These are phyloP conservation scores for Nakazawaea wickerhamii DNA, from an alignment of 805 yeast genomes.

Conservation along the genomic window DNA sequence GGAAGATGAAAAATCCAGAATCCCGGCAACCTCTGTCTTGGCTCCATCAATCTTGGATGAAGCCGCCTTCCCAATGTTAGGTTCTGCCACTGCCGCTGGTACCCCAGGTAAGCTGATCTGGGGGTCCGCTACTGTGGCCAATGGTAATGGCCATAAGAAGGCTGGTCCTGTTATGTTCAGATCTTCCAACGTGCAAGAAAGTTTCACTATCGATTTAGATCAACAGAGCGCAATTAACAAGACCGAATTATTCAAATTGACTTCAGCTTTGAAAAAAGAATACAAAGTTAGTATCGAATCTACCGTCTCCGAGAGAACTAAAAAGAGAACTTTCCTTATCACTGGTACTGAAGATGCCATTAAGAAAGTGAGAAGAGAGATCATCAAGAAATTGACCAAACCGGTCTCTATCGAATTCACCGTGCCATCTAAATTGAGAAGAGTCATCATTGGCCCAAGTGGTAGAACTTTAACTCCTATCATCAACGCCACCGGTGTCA, in stretches of 20 bases:
- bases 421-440: constrained; percentile 73
- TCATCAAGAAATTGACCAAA: constrained; percentile 70
- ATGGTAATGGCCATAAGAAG: constrained; percentile 19
- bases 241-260: constrained; percentile 62
- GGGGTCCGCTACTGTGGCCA: constrained; percentile 46
- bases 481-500: constrained; percentile 59
- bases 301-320: constrained; percentile 68
- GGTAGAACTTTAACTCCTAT: constrained; percentile 82
- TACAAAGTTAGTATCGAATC: constrained; percentile 73
- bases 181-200: constrained; percentile 66
- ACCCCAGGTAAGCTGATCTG: constrained; percentile 27
- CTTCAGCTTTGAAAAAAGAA: constrained; percentile 54
- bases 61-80: constrained; percentile 62
- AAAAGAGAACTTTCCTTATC: constrained; percentile 77
- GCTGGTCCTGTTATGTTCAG: constrained; percentile 30
- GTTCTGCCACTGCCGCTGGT: constrained; percentile 33
- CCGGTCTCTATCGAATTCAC: constrained; percentile 57
- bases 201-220: constrained; percentile 66
- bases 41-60: constrained; percentile 44
- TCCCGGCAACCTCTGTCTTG: constrained; percentile 13
- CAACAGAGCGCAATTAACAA: constrained; percentile 61
- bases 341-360: constrained; percentile 69
- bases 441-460: constrained; percentile 80
- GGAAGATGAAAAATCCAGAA: constrained; percentile 10
- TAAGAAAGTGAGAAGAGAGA: constrained; percentile 64